Evolutionary conservation across 2,329 filamentous ascomycete species (phyloP).

Genomic region (Ophiostoma sp.): DNA sequence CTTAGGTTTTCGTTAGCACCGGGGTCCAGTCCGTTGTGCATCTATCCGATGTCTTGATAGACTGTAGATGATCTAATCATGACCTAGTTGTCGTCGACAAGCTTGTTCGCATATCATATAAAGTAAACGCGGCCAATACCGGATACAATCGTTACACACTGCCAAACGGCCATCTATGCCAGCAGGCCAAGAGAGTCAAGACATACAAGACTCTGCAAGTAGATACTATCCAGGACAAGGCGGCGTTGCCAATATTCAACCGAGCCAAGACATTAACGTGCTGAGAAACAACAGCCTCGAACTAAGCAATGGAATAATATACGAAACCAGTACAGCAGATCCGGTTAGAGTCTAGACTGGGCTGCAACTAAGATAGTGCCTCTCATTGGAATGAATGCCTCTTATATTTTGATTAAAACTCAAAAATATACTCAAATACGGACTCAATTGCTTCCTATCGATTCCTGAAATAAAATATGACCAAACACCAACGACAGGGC

Average conservation of each 20-base stretch:
- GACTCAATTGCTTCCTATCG: neutral
- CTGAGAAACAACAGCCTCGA: neutral
- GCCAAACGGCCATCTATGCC: too few relatives aligned
- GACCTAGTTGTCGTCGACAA: too few relatives aligned
- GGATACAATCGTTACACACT: too few relatives aligned
- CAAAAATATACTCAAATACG: neutral
- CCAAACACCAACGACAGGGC: neutral
- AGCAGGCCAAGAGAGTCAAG: neutral
- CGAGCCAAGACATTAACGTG: neutral
- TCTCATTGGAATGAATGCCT: neutral
- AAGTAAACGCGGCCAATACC: too few relatives aligned
- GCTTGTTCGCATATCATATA: too few relatives aligned
- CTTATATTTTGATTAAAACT: neutral
- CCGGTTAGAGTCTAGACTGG: neutral
- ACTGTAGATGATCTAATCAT: too few relatives aligned
- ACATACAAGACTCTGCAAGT: neutral
- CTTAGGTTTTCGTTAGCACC: too few relatives aligned
- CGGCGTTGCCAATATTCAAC: neutral
- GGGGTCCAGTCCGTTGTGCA: too few relatives aligned
- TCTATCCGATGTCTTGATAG: too few relatives aligned
- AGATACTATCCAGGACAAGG: neutral
- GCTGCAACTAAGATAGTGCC: neutral
- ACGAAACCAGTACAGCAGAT: neutral
- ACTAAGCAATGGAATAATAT: neutral
- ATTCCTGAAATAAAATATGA: neutral